Evolutionary conservation across 2,329 filamentous ascomycete genomes (phyloP), one percentile per base, ranked within the genome.

Genomic region (Neofusicoccum laricinum): DNA sequence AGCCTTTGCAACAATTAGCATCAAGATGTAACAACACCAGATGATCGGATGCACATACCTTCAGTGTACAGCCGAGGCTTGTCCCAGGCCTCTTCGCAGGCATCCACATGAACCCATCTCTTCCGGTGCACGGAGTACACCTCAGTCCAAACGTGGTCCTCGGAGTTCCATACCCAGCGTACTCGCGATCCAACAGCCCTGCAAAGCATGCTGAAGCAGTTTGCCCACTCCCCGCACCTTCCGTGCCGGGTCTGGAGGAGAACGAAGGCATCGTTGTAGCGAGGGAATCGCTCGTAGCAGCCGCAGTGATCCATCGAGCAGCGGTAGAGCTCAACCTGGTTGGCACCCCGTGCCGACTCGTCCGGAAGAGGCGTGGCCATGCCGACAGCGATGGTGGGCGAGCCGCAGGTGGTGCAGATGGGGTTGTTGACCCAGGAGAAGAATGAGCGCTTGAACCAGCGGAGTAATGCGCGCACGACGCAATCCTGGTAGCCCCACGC

Each of bases 401-500:
- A 91, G 69, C 89, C 82, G 77, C 95, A 99, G 63, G 86, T 83
- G 10, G 90, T 85, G 77, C 95, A 98, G 17, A 90, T 85, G 0
- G 95, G 95, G 78, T 97, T 97, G 81, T 97, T 96, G 71, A 98
- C 92, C 89, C 93, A 99, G 66, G 90, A 88, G 79, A 98, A 98
- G 80, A 98, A 98, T 7, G 90, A 90, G 68, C 90, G 86, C 81
- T 95, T 96, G 81, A 97, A 99, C 95, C 95, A 98, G 78, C 91
- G 92, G 72, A 98, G 82, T 68, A 98, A 82, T 66, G 94, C 92
- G 69, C 91, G 86, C 73, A 98, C 90, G 63, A 97, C 92, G 76
- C 94, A 99, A 79, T 99, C 95, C 78, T 98, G 94, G 75, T 98
- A 97, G 64, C 93, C 94, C 94, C 94, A 98, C 81, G 93, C 90